Percentiles rank a stretch among this genome's conserved stretches.
Evolutionary conservation across 371 early-diverging fungal species (phyloP).

Genomic region (Mortierella sp.): DNA sequence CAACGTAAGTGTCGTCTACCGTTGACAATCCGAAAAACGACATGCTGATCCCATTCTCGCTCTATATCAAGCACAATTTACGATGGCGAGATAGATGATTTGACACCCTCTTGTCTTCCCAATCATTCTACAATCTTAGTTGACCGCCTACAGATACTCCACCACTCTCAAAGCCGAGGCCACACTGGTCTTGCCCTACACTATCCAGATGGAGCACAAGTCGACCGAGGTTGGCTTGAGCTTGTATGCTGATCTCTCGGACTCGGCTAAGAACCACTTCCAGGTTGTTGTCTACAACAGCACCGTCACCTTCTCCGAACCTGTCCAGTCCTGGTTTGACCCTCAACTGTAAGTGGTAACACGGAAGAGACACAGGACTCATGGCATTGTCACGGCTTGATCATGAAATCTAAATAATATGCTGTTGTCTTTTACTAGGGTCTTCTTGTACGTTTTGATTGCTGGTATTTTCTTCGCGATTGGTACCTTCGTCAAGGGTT

Average conservation of each 20-base stretch:
- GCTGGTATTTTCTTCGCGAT: slow-evolving; percentile 44
- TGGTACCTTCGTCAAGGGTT: slow-evolving; percentile 48
- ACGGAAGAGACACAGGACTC: not conserved
- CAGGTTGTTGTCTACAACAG: slow-evolving; percentile 49
- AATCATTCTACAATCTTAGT: slow-evolving; percentile 7
- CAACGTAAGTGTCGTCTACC: slow-evolving; percentile 31
- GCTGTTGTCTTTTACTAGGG: slow-evolving; percentile 10
- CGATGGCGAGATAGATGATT: too few relatives aligned
- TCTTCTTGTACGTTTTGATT: slow-evolving; percentile 51
- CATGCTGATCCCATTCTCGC: not conserved
- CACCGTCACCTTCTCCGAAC: slow-evolving; percentile 52
- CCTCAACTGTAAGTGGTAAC: slow-evolving; percentile 31
- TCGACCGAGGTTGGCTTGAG: slow-evolving; percentile 48
- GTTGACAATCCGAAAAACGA: too few relatives aligned
- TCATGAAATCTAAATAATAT: not conserved
- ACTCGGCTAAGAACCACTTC: slow-evolving; percentile 50
- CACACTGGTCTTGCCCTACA: slow-evolving; percentile 43
- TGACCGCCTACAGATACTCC: slow-evolving; percentile 51
- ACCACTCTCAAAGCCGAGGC: slow-evolving; percentile 44
- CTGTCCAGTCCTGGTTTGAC: slow-evolving; percentile 46
- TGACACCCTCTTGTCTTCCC: too few relatives aligned
- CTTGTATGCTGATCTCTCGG: slow-evolving; percentile 46
- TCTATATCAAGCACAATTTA: too few relatives aligned
- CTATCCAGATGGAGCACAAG: slow-evolving; percentile 47
- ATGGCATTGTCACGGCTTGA: not conserved